Percentiles rank a stretch among this genome's conserved stretches.
phyloP scores from a whole-genome alignment of 2,329 filamentous ascomycete genomes.

The Chlorencoelia australis region DNA sequence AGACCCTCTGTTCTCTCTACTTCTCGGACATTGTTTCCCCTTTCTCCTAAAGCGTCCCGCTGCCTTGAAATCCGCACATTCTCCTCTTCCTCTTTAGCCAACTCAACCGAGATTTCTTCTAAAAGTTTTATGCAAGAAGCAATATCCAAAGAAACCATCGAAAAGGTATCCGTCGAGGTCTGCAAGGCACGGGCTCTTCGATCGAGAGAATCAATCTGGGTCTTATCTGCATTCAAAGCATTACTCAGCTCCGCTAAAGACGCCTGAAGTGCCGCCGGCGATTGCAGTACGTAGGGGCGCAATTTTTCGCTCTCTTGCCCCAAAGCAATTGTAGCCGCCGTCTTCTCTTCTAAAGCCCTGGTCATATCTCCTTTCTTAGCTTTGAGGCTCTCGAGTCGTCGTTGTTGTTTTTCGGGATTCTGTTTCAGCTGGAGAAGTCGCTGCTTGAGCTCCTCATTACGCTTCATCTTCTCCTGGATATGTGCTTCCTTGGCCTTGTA shows the following conservation, averaged over 20 bases:
- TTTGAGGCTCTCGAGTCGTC: conserved; percentile 74
- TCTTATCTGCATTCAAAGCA: conserved; percentile 66
- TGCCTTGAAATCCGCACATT: conserved; percentile 70
- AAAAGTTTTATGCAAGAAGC: conserved; percentile 80
- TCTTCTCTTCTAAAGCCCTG: conserved; percentile 59
- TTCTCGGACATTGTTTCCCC: conserved; percentile 81
- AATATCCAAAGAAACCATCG: conserved; percentile 75
- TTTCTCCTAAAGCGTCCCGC: conserved; percentile 76
- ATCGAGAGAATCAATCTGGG: conserved; percentile 80
- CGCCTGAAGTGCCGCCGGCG: conserved; percentile 71
- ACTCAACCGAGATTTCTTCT: conserved; percentile 74
- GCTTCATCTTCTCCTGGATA: conserved; percentile 72
- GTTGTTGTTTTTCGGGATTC: conserved; percentile 72
- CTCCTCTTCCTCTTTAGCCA: conserved; percentile 87
- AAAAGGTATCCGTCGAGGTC: conserved; percentile 84
- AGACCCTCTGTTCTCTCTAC: conserved; percentile 82
- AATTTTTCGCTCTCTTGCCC: conserved; percentile 83
- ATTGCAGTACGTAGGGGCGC: conserved; percentile 84
- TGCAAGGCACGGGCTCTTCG: conserved; percentile 80
- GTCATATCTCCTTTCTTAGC: conserved; percentile 70
- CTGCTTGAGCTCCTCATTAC: conserved; percentile 81
- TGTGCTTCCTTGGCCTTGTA: conserved; percentile 71
- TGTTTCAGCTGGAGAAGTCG: conserved; percentile 70
- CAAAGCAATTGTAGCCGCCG: conserved; percentile 56
- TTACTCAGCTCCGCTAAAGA: conserved; percentile 74